A percentile compares a stretch with the other conserved stretches of the same genome.
These are phyloP conservation scores for Domatiomyces catenatus DNA, from an alignment of 2,329 filamentous ascomycete species.

Conservation along the genomic window DNA sequence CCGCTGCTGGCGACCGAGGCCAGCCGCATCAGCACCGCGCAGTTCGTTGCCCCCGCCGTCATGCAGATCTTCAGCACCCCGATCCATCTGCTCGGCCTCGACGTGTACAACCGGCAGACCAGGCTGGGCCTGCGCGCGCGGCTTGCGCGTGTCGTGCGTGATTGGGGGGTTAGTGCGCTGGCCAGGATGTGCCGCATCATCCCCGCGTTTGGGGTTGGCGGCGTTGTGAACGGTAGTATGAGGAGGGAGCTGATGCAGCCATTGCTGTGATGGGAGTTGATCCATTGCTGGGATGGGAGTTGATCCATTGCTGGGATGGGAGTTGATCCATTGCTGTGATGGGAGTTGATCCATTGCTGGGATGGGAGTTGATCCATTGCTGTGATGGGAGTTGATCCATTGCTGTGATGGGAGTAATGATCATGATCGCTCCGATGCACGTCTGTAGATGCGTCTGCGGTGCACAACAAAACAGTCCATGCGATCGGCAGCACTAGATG, in stretches of 20 bases:
- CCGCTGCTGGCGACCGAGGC: constrained; percentile 16
- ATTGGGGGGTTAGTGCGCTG: constrained; percentile 58
- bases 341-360: background rate
- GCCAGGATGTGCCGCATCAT: constrained; percentile 63
- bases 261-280: background rate
- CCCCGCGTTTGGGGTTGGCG: constrained; percentile 75
- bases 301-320: constrained; percentile 5
- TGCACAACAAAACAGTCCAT: too few relatives aligned
- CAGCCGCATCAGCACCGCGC: constrained; percentile 37
- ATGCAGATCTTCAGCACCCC: constrained; percentile 69
- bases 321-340: too few relatives aligned
- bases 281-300: too few relatives aligned
- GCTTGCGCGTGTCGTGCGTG: constrained; percentile 46
- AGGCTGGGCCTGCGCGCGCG: constrained; percentile 39
- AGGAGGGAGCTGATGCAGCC: constrained; percentile 12
- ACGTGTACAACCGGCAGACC: constrained; percentile 58
- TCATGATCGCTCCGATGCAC: too few relatives aligned
- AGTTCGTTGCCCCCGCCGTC: constrained; percentile 62
- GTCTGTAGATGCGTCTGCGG: too few relatives aligned
- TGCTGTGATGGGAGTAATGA: background rate
- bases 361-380: too few relatives aligned
- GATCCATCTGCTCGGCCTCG: constrained; percentile 65
- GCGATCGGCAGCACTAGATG: too few relatives aligned
- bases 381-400: background rate
- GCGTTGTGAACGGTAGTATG: constrained; percentile 55